Conservation (phyloP, 2,329 filamentous ascomycete species). For the Chaetomium globosum region DNA sequence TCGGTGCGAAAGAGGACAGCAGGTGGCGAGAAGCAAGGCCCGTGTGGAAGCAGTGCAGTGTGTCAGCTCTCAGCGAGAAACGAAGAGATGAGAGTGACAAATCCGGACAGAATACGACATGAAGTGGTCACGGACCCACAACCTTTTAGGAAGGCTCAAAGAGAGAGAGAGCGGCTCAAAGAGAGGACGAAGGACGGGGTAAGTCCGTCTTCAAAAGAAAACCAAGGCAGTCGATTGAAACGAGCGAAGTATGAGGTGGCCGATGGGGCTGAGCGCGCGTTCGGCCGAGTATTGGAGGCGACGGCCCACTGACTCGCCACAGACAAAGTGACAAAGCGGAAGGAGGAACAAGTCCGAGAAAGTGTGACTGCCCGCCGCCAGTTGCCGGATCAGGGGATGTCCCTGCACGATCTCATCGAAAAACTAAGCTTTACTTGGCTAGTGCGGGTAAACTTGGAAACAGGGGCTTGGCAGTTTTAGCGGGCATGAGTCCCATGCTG, state of each 20-base stretch:
- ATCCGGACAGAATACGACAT: constrained; percentile 1
- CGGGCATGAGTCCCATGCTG: too few species aligned
- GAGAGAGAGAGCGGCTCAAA: not conserved
- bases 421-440: constrained; percentile 3
- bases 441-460: not conserved
- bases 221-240: constrained; percentile 6
- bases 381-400: constrained; percentile 7
- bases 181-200: not conserved
- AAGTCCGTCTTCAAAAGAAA: not conserved
- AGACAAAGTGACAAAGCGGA: too few species aligned
- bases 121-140: not conserved
- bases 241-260: constrained; percentile 7
- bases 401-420: constrained; percentile 10
- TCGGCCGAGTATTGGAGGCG: not conserved
- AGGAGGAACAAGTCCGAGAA: not conserved
- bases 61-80: constrained; percentile 4
- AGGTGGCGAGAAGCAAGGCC: not conserved
- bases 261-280: constrained; percentile 13
- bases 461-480: constrained; percentile 10
- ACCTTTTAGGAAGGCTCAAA: not conserved
- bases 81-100: not conserved
- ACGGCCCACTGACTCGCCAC: constrained; percentile 5
- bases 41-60: not conserved
- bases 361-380: not conserved
- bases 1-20: not conserved